Evolutionary conservation across 139 green algal genomes (phyloP).

Genomic region (Tetradesmus obliquus): DNA sequence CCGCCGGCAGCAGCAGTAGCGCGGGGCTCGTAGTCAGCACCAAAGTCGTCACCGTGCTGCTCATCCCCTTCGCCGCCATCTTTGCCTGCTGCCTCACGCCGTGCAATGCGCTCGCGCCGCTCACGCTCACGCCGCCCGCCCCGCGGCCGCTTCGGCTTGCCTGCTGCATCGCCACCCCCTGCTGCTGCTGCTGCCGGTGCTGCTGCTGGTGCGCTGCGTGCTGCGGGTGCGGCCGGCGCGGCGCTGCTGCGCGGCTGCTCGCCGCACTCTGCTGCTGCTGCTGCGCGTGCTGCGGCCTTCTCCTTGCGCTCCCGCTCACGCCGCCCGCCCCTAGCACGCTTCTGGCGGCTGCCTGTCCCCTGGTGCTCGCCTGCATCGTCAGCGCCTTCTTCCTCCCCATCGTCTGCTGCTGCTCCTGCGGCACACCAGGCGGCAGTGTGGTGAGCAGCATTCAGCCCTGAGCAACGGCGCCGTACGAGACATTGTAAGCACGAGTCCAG

Average conservation of each 20-base stretch:
- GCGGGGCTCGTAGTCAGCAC: slow-evolving; percentile 1
- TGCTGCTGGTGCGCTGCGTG: neutral
- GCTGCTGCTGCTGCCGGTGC: neutral
- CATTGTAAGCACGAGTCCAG: no score
- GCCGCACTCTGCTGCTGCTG: neutral
- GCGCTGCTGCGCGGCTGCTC: neutral
- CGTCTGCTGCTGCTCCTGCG: neutral
- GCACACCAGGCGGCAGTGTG: neutral
- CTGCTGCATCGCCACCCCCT: neutral
- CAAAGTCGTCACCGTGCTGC: slow-evolving; percentile 28
- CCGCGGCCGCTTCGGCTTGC: slow-evolving; percentile 44
- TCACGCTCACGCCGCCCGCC: slow-evolving; percentile 35
- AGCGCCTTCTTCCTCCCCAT: neutral
- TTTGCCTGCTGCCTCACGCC: slow-evolving; percentile 2
- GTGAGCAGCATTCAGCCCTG: neutral
- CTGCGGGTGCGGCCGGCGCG: neutral
- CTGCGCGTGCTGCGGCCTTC: neutral
- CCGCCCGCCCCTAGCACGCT: slow-evolving; percentile 25
- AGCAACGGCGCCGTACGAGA: no score
- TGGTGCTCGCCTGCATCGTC: neutral
- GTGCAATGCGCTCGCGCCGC: slow-evolving; percentile 27
- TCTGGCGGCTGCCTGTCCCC: neutral
- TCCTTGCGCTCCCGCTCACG: slow-evolving; percentile 20
- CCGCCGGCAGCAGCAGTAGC: neutral
- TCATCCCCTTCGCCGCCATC: neutral